Evolutionary conservation across 2,329 filamentous ascomycete species (phyloP).

Genomic region (Annulohypoxylon truncatum): DNA sequence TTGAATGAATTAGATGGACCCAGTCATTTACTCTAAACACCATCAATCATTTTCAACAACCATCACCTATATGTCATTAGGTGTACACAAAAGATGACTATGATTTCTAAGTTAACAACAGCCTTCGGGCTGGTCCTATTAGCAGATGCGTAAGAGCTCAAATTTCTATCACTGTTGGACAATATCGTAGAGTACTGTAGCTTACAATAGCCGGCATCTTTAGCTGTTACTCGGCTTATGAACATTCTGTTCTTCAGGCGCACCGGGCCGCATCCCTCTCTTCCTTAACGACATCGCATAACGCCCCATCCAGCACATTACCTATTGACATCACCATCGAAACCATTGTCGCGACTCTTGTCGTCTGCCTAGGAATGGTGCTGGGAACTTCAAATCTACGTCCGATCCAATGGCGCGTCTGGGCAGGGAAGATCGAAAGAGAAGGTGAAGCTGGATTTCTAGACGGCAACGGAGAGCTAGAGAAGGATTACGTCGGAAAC

Average conservation of each 20-base stretch:
- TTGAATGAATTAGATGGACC: no score
- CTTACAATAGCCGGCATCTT: slow-evolving; percentile 33
- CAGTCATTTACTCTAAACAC: slow-evolving; percentile 26
- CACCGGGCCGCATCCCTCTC: slow-evolving; percentile 61
- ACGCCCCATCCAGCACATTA: slow-evolving; percentile 62
- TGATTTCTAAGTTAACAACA: slow-evolving; percentile 77
- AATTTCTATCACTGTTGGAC: background rate
- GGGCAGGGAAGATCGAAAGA: slow-evolving; percentile 86
- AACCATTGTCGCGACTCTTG: slow-evolving; percentile 80
- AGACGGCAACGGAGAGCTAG: slow-evolving; percentile 70
- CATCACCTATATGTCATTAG: background rate
- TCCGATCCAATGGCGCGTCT: slow-evolving; percentile 85
- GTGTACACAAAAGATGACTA: slow-evolving; percentile 68
- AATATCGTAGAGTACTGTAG: background rate
- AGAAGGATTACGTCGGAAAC: slow-evolving; percentile 78
- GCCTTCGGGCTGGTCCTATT: slow-evolving; percentile 81
- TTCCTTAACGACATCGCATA: slow-evolving; percentile 57
- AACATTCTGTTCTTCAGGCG: slow-evolving; percentile 82
- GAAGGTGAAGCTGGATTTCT: slow-evolving; percentile 72
- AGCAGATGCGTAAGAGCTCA: slow-evolving; percentile 80
- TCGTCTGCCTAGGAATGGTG: slow-evolving; percentile 88
- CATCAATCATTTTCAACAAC: background rate
- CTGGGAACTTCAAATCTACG: slow-evolving; percentile 80
- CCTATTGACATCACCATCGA: slow-evolving; percentile 91
- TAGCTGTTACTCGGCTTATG: slow-evolving; percentile 96